These are phyloP conservation scores for Agastache rugosa DNA, from an alignment of 257 asterid species.

Conservation along the genomic window DNA sequence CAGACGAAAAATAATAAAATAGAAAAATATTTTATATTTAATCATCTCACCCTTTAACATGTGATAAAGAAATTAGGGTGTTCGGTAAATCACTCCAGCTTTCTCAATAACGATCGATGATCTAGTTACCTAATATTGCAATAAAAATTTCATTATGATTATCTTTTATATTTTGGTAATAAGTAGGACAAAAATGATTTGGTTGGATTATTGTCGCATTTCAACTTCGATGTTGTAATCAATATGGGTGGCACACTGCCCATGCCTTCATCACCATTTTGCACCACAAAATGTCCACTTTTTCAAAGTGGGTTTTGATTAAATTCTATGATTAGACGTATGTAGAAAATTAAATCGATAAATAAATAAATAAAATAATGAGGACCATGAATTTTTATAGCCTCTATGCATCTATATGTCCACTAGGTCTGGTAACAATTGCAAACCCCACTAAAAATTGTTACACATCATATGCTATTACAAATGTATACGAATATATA, in stretches of 20 bases:
- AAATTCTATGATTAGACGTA: conserved; percentile 18
- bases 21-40: neutral
- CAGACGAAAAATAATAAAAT: neutral
- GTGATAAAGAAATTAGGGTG: neutral
- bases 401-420: conserved; percentile 18
- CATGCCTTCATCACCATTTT: conserved; percentile 28
- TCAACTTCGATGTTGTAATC: conserved; percentile 26
- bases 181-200: conserved; percentile 10
- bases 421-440: conserved; percentile 21
- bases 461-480: neutral
- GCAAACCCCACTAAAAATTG: neutral
- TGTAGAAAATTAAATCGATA: neutral
- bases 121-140: conserved; percentile 7
- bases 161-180: neutral
- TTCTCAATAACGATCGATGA: neutral
- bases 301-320: conserved; percentile 23
- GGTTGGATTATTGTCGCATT: conserved; percentile 1
- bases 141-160: neutral
- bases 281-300: conserved; percentile 40
- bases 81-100: neutral
- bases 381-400: conserved; percentile 1
- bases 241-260: conserved; percentile 26
- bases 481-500: neutral
- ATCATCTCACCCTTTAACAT: neutral
- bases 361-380: neutral